Evolutionary conservation across 2,329 filamentous ascomycete genomes (phyloP), one percentile per base, ranked within the genome.

Genomic region (Fusarium compactum): DNA sequence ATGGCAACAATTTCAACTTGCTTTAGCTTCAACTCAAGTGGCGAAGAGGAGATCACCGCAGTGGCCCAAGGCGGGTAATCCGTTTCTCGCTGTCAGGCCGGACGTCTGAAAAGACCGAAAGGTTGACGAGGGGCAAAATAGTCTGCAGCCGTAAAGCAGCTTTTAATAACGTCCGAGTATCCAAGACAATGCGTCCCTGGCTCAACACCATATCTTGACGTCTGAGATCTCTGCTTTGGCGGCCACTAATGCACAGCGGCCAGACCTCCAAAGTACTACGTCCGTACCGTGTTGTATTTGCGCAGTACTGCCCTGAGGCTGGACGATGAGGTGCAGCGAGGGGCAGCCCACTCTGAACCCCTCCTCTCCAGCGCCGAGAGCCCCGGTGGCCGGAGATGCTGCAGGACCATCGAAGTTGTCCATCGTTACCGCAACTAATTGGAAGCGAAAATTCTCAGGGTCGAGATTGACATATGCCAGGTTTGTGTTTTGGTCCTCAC

Each of bases 191-290:
- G 69, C 69, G 67, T 73, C 72, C 73, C 78, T 76, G 73, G 72
- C 72, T 78, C 71, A 70, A 67, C 65, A 70, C 69, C 66, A 73
- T 71, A 59, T 65, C 65, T 73, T 65, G 74, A 69, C 73, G 72
- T 77, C 72, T 73, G 69, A 79, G 75, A 79, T 79, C 75, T 79
- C 72, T 76, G 66, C 66, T 74, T 65, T 75, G 74, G 70, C 72
- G 70, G 72, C 76, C 76, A 74, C 77, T 79, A 78, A 80, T 79
- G 78, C 78, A 78, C 66, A 70, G 65, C 67, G 73, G 57, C 65
- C 65, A 70, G 62, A 60, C 58, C 41, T 62, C 54, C 50, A 47
- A 62, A 66, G 73, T 72, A 73, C 66, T 56, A 45, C 54, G 25
- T 24, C 29, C n/a, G 59, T 64, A 64, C 62, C 51, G 61, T 32